Percentiles rank a stretch among this genome's conserved stretches.
phyloP scores from a whole-genome alignment of 2,329 filamentous ascomycete genomes.

The Aspergillus fumigatiaffinis region DNA sequence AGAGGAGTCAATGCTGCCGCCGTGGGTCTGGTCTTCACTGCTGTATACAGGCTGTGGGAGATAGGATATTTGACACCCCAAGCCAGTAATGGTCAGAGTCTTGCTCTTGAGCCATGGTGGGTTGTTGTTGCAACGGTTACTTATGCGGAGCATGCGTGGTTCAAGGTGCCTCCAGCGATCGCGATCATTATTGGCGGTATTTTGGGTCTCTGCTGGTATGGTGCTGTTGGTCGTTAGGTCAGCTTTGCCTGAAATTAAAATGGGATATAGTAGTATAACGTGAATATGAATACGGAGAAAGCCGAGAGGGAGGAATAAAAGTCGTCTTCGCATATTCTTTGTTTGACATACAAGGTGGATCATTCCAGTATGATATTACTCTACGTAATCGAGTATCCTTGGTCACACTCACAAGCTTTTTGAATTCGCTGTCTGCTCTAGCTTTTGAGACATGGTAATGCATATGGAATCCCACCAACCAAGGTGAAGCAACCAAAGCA shows the following conservation, averaged over 20 bases:
- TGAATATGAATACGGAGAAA: background rate
- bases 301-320: background rate
- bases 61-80: slow-evolving; percentile 56
- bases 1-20: slow-evolving; percentile 58
- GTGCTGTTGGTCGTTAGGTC: slow-evolving; percentile 30
- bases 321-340: background rate
- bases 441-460: background rate
- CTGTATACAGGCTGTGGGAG: slow-evolving; percentile 61
- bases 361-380: background rate
- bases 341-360: background rate
- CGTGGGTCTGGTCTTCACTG: slow-evolving; percentile 60
- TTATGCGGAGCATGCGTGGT: slow-evolving; percentile 49
- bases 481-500: background rate
- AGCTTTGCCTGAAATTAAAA: background rate
- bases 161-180: slow-evolving; percentile 40
- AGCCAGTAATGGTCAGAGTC: slow-evolving; percentile 47
- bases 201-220: slow-evolving; percentile 49
- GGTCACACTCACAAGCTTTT: background rate
- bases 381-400: background rate
- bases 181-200: slow-evolving; percentile 46
- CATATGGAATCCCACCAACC: background rate
- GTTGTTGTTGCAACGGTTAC: slow-evolving; percentile 54
- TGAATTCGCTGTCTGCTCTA: background rate
- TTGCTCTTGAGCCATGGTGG: slow-evolving; percentile 61
- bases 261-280: background rate